Percentiles rank a stretch among this genome's conserved stretches.
These are phyloP conservation scores for Aureobasidium vineae DNA, from an alignment of 2,329 filamentous ascomycete genomes.

Conservation along the genomic window DNA sequence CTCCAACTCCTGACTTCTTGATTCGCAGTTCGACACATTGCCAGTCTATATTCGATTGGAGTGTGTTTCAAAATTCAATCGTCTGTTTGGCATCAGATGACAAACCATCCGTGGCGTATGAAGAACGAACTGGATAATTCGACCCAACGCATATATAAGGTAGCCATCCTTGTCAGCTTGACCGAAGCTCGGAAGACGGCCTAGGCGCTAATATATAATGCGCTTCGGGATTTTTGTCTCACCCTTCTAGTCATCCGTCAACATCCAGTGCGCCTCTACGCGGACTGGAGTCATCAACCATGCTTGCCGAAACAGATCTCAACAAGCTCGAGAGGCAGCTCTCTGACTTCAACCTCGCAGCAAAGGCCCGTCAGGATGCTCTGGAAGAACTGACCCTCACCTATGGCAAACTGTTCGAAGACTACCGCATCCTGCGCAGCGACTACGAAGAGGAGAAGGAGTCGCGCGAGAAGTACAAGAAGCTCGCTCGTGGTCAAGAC, in stretches of 20 bases:
- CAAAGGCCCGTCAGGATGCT: constrained; percentile 31
- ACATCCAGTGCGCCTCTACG: background rate
- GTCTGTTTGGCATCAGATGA: background rate
- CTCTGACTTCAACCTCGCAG: constrained; percentile 30
- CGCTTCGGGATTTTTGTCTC: too few species aligned
- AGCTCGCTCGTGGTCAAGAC: constrained; percentile 48
- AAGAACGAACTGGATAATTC: background rate
- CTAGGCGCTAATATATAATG: background rate
- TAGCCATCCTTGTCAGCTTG: background rate
- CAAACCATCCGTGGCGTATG: background rate
- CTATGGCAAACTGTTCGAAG: constrained; percentile 50
- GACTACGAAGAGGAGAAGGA: constrained; percentile 59
- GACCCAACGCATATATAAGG: background rate
- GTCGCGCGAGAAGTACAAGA: constrained; percentile 56
- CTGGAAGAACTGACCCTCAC: constrained; percentile 40
- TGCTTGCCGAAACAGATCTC: constrained; percentile 30
- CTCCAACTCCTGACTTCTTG: background rate
- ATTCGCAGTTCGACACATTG: background rate
- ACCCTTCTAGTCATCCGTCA: background rate
- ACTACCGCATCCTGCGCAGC: constrained; percentile 56
- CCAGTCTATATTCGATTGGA: background rate
- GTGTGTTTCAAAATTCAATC: background rate
- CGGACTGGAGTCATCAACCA: background rate
- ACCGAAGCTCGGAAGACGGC: background rate
- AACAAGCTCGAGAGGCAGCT: constrained; percentile 30